These are phyloP conservation scores for Penicillium sp. DNA, from an alignment of 2,329 filamentous ascomycete genomes.

Conservation along the genomic window DNA sequence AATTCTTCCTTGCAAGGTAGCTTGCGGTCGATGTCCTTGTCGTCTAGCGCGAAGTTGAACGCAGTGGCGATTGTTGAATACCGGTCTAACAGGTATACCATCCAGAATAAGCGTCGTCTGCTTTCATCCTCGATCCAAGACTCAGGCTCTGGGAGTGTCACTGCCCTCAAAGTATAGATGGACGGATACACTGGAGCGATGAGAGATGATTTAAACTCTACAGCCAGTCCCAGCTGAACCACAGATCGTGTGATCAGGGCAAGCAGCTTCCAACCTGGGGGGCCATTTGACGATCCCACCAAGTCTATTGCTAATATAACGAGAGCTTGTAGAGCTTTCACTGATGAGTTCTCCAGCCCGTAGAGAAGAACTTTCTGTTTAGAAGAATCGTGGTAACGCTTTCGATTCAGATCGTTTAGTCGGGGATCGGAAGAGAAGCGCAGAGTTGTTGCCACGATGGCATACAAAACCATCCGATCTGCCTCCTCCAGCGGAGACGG, in stretches of 20 bases:
- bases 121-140: slow-evolving; percentile 91
- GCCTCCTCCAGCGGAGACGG: slow-evolving; percentile 75
- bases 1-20: slow-evolving; percentile 86
- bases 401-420: slow-evolving; percentile 71
- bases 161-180: slow-evolving; percentile 85
- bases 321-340: slow-evolving; percentile 83
- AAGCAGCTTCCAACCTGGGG: slow-evolving; percentile 89
- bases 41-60: slow-evolving; percentile 87
- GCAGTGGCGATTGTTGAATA: slow-evolving; percentile 90
- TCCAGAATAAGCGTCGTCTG: slow-evolving; percentile 84
- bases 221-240: slow-evolving; percentile 82
- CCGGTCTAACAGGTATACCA: slow-evolving; percentile 86
- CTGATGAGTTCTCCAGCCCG: slow-evolving; percentile 85
- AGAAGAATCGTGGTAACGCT: slow-evolving; percentile 75
- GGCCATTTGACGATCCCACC: slow-evolving; percentile 83
- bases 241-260: slow-evolving; percentile 86
- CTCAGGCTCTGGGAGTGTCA: slow-evolving; percentile 78
- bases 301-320: slow-evolving; percentile 86
- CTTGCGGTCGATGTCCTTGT: slow-evolving; percentile 85
- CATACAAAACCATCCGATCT: slow-evolving; percentile 80
- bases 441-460: slow-evolving; percentile 85
- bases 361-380: slow-evolving; percentile 87
- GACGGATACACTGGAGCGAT: slow-evolving; percentile 79
- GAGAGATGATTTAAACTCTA: slow-evolving; percentile 78
- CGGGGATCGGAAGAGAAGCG: slow-evolving; percentile 79